Evolutionary conservation across 139 green algal genomes (phyloP), one percentile per base, ranked within the genome.

Genomic region (Micractinium sp.): DNA sequence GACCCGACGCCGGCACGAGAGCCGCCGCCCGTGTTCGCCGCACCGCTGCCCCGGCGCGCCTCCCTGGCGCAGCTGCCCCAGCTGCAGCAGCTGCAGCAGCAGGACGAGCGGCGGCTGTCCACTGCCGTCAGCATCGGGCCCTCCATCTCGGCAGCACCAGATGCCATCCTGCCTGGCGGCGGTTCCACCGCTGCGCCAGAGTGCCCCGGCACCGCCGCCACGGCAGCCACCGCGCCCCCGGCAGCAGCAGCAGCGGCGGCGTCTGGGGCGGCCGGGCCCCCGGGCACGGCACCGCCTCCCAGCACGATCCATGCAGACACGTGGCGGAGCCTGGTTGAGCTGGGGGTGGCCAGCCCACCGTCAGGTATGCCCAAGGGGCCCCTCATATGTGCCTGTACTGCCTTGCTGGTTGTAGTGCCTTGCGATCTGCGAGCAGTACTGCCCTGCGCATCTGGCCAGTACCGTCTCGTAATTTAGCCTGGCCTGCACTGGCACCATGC

Each of bases 301-400:
- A 82, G 84, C 84, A 89, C 85, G 22, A 84, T 89, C 35, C 74
- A 89, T 36, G 74, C 85, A 3, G 85, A 89, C 75, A 89, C 85
- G 3, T 89, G 85, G 85, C 39, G 61, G 23, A 89, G 85, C 74
- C 85, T 89, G 56, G 75, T 89, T 2, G 85, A 89, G 4, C 56
- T 89, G 1, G 85, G 85, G 14, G 82, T 89, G 74, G 71, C 56
- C 53, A 89, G 85, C 85, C 85, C 85, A 2, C 74, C 85, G 56
- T 47, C 85, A 78, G 74, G 74, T 75, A 56, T 19, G 75, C 1
- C 1, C 1, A n/a, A 25, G 36, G 0, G 33, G 35, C 56, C 33
- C 2, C 53, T 25, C 79, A 23, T 39, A 1, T 41, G 79, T 71
- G 47, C 79, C 35, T 31, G 22, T 36, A 25, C 13, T 29, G 41